These are phyloP conservation scores for Neohortaea acidophila DNA, from an alignment of 495 filamentous ascomycete species.

Conservation along the genomic window DNA sequence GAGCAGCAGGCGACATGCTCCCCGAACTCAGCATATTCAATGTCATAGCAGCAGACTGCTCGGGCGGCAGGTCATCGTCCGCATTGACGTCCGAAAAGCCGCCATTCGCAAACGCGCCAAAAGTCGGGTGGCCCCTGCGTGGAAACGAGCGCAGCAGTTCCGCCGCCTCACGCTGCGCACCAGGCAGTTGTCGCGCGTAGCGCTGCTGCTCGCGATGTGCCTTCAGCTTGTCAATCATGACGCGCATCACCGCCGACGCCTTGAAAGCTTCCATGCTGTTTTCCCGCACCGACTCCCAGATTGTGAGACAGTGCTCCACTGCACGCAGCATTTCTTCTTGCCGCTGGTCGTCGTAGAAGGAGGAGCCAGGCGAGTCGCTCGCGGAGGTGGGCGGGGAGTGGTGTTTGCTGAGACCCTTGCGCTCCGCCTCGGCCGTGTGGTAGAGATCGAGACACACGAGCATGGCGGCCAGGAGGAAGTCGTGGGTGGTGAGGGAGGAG, in stretches of 20 bases:
- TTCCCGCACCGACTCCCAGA: constrained; percentile 63
- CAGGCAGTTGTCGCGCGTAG: too few species aligned
- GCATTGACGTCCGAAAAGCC: constrained; percentile 27
- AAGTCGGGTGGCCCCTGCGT: not conserved
- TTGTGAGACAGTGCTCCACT: constrained; percentile 53
- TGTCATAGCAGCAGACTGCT: constrained; percentile 65
- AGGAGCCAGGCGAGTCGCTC: too few species aligned
- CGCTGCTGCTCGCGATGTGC: constrained; percentile 20
- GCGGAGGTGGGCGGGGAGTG: constrained; percentile 7
- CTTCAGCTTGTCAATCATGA: constrained; percentile 67
- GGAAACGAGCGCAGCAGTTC: not conserved
- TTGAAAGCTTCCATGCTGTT: constrained; percentile 82
- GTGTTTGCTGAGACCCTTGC: constrained; percentile 19
- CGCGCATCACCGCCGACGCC: constrained; percentile 54
- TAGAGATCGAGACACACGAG: constrained; percentile 66
- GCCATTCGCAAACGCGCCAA: constrained; percentile 19
- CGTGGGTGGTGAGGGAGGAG: constrained; percentile 59
- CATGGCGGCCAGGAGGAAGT: constrained; percentile 83
- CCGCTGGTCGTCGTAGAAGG: constrained; percentile 56
- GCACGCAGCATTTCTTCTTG: constrained; percentile 58
- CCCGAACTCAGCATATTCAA: constrained; percentile 61
- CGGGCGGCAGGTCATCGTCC: constrained; percentile 29
- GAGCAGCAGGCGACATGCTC: constrained; percentile 47
- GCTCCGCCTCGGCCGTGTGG: constrained; percentile 31
- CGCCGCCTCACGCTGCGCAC: too few species aligned